A percentile compares a stretch with the other conserved stretches of the same genome.
These are phyloP conservation scores for Aechmea fasciata DNA, from an alignment of 176 grass and related monocot genomes.

Conservation along the genomic window DNA sequence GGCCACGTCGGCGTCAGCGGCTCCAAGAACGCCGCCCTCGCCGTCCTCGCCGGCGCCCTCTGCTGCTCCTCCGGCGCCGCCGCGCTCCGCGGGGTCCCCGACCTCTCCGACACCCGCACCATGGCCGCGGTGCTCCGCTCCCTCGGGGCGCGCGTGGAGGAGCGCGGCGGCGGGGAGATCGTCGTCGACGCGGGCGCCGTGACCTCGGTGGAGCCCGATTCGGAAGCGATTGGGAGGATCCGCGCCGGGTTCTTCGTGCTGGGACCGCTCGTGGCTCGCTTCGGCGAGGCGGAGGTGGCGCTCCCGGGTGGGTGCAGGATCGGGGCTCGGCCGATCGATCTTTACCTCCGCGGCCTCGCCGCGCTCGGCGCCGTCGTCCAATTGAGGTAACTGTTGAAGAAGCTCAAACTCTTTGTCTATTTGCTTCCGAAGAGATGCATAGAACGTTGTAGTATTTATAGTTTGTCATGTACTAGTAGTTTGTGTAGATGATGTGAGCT, in stretches of 20 bases:
- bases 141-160: constrained; percentile 6
- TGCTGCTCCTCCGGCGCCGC: constrained; percentile 5
- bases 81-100: constrained; percentile 9
- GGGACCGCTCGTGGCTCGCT: constrained; percentile 7
- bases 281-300: constrained; percentile 17
- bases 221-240: constrained; percentile 4
- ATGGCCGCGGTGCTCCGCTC: constrained; percentile 14
- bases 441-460: not conserved
- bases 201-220: constrained; percentile 2
- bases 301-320: constrained; percentile 13
- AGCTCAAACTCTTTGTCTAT: not conserved
- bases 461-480: not conserved
- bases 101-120: constrained; percentile 13
- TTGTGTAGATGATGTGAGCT: not conserved
- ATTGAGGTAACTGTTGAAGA: constrained; percentile 6
- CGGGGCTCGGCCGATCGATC: constrained; percentile 13
- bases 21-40: constrained; percentile 22
- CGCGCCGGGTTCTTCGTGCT: constrained; percentile 20
- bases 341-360: constrained; percentile 13
- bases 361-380: constrained; percentile 8
- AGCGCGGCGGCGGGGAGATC: constrained; percentile 8
- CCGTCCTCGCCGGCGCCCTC: constrained; percentile 9
- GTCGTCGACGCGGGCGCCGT: constrained; percentile 1
- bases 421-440: not conserved
- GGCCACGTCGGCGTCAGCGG: constrained; percentile 15